Evolutionary conservation across 768 basidiomycete genomes (phyloP).

Genomic region (Sporobolomyces pararoseus): DNA sequence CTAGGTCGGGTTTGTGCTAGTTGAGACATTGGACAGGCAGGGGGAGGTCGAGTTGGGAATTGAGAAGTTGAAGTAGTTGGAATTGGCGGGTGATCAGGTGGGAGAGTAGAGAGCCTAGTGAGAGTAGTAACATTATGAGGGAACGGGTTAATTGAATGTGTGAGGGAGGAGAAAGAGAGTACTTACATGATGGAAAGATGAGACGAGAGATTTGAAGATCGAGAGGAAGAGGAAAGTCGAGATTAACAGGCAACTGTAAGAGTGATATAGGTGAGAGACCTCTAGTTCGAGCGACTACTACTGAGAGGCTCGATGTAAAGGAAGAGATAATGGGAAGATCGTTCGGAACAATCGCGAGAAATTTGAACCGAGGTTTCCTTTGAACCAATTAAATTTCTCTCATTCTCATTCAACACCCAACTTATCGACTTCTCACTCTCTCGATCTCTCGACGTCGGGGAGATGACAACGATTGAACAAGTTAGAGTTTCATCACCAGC

Average conservation of each 20-base stretch:
- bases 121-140: not conserved
- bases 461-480: not conserved
- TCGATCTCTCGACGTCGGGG: not conserved
- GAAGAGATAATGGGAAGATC: too few relatives aligned
- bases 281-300: too few relatives aligned
- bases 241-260: not conserved
- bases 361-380: not conserved
- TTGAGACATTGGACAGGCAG: not conserved
- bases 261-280: not conserved
- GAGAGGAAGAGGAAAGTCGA: not conserved
- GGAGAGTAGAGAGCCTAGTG: constrained; percentile 10
- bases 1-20: constrained; percentile 1
- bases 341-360: not conserved
- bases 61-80: constrained; percentile 18
- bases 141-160: not conserved
- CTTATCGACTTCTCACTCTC: not conserved
- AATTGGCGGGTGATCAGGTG: constrained; percentile 34
- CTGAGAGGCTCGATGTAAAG: too few relatives aligned
- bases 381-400: not conserved
- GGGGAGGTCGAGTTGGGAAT: constrained; percentile 31
- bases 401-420: not conserved
- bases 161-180: not conserved
- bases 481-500: not conserved
- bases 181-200: not conserved
- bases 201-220: not conserved